Conservation (phyloP, 352 stramenopile genomes). For the Phytophthora podocarpi region DNA sequence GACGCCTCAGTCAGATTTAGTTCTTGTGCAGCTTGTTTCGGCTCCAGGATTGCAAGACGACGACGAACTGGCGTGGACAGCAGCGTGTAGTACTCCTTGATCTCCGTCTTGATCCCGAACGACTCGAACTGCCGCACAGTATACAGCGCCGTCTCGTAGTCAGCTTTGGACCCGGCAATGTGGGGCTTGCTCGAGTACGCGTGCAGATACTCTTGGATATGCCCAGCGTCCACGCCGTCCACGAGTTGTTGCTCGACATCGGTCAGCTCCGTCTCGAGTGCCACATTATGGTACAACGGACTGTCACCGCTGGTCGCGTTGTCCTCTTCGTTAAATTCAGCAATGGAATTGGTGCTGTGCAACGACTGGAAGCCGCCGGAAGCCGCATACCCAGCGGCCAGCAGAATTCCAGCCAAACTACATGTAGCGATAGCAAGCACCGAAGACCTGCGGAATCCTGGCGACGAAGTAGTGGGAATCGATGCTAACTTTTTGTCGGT, state of each 20-base stretch:
- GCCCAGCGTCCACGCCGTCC: conserved; percentile 28
- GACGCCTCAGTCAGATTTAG: conserved; percentile 60
- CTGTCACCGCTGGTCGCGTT: background rate
- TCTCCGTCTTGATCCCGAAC: conserved; percentile 64
- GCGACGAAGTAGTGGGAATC: background rate
- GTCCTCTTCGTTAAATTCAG: conserved; percentile 1
- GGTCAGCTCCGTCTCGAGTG: conserved; percentile 23
- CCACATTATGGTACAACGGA: conserved; percentile 20
- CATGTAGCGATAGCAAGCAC: conserved; percentile 29
- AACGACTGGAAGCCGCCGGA: conserved; percentile 13
- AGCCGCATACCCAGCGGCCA: conserved; percentile 22
- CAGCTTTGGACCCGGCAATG: conserved; percentile 42
- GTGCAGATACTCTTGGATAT: conserved; percentile 50
- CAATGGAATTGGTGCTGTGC: conserved; percentile 10
- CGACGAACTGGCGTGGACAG: conserved; percentile 64
- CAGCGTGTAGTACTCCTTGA: conserved; percentile 71
- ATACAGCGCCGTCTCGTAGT: conserved; percentile 62
- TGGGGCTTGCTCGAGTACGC: conserved; percentile 56
- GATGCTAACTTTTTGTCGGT: background rate
- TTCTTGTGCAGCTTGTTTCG: conserved; percentile 31
- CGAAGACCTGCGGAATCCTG: conserved; percentile 4
- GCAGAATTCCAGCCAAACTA: conserved; percentile 38
- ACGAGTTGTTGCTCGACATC: conserved; percentile 37
- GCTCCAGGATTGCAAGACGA: conserved; percentile 46
- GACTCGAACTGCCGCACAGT: conserved; percentile 52